A percentile compares a stretch with the other conserved stretches of the same genome.
Evolutionary conservation across 1,284 basidiomycete genomes (phyloP).

Genomic region (Puccinia polysora): DNA sequence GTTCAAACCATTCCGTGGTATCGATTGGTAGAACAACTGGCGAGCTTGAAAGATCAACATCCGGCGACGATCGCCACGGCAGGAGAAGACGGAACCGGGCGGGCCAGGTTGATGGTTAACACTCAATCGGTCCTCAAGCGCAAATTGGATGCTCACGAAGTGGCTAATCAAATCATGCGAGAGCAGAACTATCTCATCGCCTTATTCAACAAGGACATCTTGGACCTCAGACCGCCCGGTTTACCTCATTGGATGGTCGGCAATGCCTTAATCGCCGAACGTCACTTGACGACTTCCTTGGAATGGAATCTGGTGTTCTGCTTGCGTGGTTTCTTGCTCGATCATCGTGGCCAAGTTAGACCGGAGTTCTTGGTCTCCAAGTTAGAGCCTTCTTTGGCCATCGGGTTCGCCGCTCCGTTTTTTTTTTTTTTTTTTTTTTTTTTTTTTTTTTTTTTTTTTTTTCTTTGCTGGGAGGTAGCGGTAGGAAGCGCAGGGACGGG

Average conservation of each 20-base stretch:
- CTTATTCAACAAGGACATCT: conserved; percentile 89
- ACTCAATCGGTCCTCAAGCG: conserved; percentile 49
- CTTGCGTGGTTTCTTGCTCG: conserved; percentile 88
- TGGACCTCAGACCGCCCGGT: conserved; percentile 76
- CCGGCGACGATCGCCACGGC: conserved; percentile 45
- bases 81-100: conserved; percentile 52
- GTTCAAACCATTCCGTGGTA: conserved; percentile 97
- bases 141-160: conserved; percentile 86
- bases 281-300: conserved; percentile 69
- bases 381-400: conserved; percentile 70
- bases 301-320: conserved; percentile 97
- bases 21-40: conserved; percentile 80
- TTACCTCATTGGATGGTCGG: conserved; percentile 58
- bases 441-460: too few species aligned
- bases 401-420: conserved; percentile 61
- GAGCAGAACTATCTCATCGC: conserved; percentile 98
- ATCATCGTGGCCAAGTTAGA: conserved; percentile 75
- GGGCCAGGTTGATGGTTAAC: conserved; percentile 52
- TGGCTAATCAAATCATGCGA: conserved; percentile 91
- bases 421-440: background rate
- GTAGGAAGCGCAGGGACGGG: too few species aligned
- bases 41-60: conserved; percentile 47
- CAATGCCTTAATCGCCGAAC: conserved; percentile 42
- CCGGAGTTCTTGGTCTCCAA: conserved; percentile 83
- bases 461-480: too few species aligned